Evolutionary conservation across 352 stramenopile genomes (phyloP), one percentile per base, ranked within the genome.

Genomic region (Phytophthora fragariaefolia): DNA sequence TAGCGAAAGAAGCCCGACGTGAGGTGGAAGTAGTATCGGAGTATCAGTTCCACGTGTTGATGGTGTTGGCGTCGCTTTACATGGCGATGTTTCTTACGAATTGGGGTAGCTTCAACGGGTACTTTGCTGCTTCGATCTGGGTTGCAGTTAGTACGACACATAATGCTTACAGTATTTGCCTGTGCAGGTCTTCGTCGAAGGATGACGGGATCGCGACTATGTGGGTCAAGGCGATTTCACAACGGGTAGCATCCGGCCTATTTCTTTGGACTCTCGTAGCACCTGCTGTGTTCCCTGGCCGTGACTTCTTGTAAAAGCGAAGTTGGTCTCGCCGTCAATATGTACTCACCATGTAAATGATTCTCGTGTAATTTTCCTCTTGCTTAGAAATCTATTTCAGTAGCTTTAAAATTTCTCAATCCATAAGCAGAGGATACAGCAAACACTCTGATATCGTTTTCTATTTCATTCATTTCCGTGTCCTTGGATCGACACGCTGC

Each of bases 191-290:
- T 22, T 72, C 78, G 15, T 79, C 71, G 2, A 66, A 65, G 10
- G 58, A 69, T n/a, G 83, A 92, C 49, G 71, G 90, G 36, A 68
- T 86, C 5, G 78, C 91, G 23, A 93, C 83, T 4, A 98, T 99
- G 96, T 99, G 93, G 93, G 96, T 99, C 53, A 93, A 98, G 24
- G 93, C 97, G 66, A 77, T 80, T 15, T 96, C 90, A 18, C 93
- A 99, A 68, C 99, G 96, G 96, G 74, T 92, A 10, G 89, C 86
- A 8, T 82, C 96, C 7, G 69, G 82, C 8, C 69, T 99, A 4
- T 99, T 98, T 69, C 61, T 96, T 6, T 99, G 97, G 97, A 98
- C 96, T 4, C 79, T 99, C 17, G 55, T 98, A 15, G 97, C 96
- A 12, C 96, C 97, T 18, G 77, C 69, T 9, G 34, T 98, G 2